Evolutionary conservation across 805 yeast species (phyloP), one percentile per base, ranked within the genome.

Genomic region (Blastobotrys muscicola): DNA sequence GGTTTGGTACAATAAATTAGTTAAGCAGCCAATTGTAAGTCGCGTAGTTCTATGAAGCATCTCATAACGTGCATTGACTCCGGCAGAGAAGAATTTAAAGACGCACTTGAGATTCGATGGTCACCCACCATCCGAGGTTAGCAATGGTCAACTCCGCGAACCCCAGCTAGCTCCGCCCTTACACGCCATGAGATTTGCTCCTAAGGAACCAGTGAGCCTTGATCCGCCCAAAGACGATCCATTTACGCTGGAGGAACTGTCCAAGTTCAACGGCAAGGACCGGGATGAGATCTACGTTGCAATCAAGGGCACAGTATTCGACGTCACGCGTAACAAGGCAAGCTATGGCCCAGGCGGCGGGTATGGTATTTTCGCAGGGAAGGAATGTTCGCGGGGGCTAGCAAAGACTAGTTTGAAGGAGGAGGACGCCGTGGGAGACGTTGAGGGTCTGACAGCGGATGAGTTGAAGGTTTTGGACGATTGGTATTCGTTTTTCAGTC

Each of bases 321-420:
- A 85, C 55, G 95, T 86, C 8, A 72, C 84, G 0, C 57, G 66
- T 38, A 85, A 85, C 55, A 52, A 59, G 9, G 75, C 72, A 11
- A 80, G 79, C 33, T 85, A 85, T 57, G 95, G 94, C 0, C 80
- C 81, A 2, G 89, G 87, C 0, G 74, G 76, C 47, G 78, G 80
- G 15, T 86, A 85, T 61, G 78, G 77, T 54, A 75, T 70, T 5
- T 69, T 85, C 35, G 84, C 78, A 8, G 95, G 90, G 4, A 76
- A 74, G 49, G 95, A 85, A 52, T 84, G 85, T 15, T 75, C 85
- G 30, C 66, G 92, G 45, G 82, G 90, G 2, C 65, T 85, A 42
- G 95, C 84, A 1, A 74, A 79, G 54, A 78, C 85, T 42, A 72
- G 80, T 13, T 58, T 80, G 45, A 68, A 71, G n/a, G 65, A 68